Percentiles rank a stretch among this genome's conserved stretches.
These are phyloP conservation scores for Suillus lakei DNA, from an alignment of 768 basidiomycete species.

Conservation along the genomic window DNA sequence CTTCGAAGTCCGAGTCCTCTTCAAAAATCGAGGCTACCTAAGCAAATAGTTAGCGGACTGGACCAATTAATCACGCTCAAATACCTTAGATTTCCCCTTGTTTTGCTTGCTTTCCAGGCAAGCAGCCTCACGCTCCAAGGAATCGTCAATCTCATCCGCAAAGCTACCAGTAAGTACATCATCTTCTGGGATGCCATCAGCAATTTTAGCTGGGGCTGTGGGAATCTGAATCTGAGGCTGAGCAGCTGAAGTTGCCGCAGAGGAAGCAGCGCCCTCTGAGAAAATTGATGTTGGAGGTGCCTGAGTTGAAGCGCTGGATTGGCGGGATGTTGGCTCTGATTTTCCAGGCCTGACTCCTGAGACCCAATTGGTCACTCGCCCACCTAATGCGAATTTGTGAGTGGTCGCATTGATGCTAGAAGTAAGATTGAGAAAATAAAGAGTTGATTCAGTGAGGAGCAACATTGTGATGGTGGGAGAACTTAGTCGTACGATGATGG, in stretches of 20 bases:
- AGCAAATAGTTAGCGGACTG: too few species aligned
- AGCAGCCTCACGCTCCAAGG: neutral
- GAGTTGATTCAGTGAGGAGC: constrained; percentile 7
- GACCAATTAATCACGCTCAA: neutral
- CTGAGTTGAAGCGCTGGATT: neutral
- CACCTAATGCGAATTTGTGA: neutral
- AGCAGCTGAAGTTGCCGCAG: neutral
- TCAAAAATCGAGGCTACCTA: too few species aligned
- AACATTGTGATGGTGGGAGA: constrained; percentile 3
- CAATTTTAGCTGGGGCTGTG: neutral
- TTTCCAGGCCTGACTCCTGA: neutral
- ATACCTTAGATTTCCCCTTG: neutral
- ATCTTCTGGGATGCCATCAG: too few species aligned
- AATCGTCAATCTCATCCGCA: neutral
- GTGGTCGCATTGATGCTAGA: neutral
- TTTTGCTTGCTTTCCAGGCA: neutral
- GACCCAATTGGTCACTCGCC: neutral
- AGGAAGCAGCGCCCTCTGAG: neutral
- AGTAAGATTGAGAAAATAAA: constrained; percentile 10
- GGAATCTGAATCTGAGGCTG: too few species aligned
- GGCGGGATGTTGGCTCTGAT: neutral
- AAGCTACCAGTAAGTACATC: too few species aligned
- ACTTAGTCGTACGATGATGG: neutral
- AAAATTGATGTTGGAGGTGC: neutral
- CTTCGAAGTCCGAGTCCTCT: too few species aligned